phyloP scores from a whole-genome alignment of 2,329 filamentous ascomycete species.

The Penicillium polonicum region DNA sequence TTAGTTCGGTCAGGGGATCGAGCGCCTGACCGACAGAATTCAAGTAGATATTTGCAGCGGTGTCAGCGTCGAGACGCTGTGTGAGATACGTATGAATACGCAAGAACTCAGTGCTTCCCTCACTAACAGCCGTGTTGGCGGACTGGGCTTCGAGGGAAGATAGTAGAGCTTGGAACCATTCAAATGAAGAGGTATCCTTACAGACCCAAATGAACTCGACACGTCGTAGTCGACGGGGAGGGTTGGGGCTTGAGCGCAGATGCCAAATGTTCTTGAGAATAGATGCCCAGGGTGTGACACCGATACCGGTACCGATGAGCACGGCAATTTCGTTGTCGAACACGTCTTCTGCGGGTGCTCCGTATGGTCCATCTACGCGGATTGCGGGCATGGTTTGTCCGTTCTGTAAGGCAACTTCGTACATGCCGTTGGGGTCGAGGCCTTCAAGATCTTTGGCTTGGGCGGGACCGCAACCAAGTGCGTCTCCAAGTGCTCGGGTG shows the following conservation, averaged over 20 bases:
- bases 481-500: slow-evolving; percentile 87
- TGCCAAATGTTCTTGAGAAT: slow-evolving; percentile 99
- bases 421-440: slow-evolving; percentile 92
- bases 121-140: slow-evolving; percentile 62
- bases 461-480: slow-evolving; percentile 83
- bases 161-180: slow-evolving; percentile 97
- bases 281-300: slow-evolving; percentile 81
- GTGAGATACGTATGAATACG: slow-evolving; percentile 98
- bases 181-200: slow-evolving; percentile 91
- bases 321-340: slow-evolving; percentile 86
- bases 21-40: slow-evolving; percentile 86
- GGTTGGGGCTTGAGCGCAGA: slow-evolving; percentile 83
- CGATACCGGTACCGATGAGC: slow-evolving; percentile 79
- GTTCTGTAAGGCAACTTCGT: slow-evolving; percentile 92
- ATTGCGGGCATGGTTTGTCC: slow-evolving; percentile 88
- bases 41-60: slow-evolving; percentile 92
- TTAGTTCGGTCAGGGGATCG: slow-evolving; percentile 90
- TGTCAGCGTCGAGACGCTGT: slow-evolving; percentile 87
- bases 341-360: slow-evolving; percentile 94
- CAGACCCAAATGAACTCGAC: slow-evolving; percentile 99
- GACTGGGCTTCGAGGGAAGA: slow-evolving; percentile 88
- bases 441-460: slow-evolving; percentile 88
- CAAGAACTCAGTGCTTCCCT: slow-evolving; percentile 69
- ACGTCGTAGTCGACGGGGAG: slow-evolving; percentile 81
- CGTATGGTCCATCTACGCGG: slow-evolving; percentile 92